These are phyloP conservation scores for Phylloporus arenicola DNA, from an alignment of 768 basidiomycete genomes.

Conservation along the genomic window DNA sequence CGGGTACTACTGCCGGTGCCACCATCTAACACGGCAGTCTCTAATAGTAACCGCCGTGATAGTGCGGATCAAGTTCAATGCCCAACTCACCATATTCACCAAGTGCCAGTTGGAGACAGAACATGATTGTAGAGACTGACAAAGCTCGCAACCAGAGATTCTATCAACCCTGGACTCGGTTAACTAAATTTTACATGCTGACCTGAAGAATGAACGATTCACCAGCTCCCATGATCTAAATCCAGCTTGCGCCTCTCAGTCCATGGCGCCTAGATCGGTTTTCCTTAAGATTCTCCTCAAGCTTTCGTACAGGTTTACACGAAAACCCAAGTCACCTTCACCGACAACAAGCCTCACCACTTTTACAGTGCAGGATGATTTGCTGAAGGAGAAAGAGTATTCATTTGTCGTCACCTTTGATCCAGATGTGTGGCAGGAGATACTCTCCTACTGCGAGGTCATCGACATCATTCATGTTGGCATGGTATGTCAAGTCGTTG, in stretches of 20 bases:
- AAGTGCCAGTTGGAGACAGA: no score
- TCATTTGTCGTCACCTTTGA: slow-evolving; percentile 1
- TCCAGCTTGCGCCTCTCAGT: not conserved
- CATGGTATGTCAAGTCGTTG: slow-evolving; percentile 2
- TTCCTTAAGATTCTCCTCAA: not conserved
- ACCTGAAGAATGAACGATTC: not conserved
- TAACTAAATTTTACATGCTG: not conserved
- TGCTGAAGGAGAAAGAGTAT: not conserved
- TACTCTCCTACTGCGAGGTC: slow-evolving; percentile 10
- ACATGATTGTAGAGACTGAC: no score
- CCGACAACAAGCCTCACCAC: not conserved
- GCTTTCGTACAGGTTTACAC: not conserved
- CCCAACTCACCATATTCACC: no score
- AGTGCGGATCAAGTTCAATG: no score
- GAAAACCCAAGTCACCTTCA: not conserved
- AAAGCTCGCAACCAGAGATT: not conserved
- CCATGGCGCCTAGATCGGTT: not conserved
- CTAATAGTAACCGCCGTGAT: no score
- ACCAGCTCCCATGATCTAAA: not conserved
- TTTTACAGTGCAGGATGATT: not conserved
- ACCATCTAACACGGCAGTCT: no score
- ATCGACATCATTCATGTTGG: slow-evolving; percentile 6
- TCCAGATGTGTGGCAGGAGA: slow-evolving; percentile 3
- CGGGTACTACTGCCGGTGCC: no score
- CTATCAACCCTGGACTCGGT: not conserved